Conservation (phyloP, 495 filamentous ascomycete genomes). For the Lophiostoma macrostomum region DNA sequence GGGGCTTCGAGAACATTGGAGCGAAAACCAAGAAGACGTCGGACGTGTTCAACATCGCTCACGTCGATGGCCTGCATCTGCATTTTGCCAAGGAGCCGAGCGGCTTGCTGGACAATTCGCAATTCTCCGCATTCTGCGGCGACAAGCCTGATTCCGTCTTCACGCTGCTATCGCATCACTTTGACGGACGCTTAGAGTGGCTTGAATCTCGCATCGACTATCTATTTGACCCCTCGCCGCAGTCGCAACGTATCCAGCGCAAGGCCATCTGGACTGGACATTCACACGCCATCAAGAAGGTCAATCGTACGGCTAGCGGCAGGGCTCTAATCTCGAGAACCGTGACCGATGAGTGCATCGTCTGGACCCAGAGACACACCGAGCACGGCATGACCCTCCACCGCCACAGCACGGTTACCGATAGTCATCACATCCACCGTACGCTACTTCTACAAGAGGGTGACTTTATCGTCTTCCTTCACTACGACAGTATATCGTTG, state of each 20-base stretch:
- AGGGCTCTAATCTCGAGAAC: slow-evolving; percentile 79
- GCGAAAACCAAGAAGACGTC: slow-evolving; percentile 64
- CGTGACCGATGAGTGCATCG: slow-evolving; percentile 69
- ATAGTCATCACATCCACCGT: slow-evolving; percentile 74
- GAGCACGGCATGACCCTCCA: slow-evolving; percentile 53
- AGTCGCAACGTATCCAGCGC: slow-evolving; percentile 56
- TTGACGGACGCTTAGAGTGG: slow-evolving; percentile 80
- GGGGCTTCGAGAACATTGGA: slow-evolving; percentile 89
- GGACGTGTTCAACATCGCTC: slow-evolving; percentile 83
- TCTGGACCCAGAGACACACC: slow-evolving; percentile 69
- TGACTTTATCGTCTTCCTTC: slow-evolving; percentile 76
- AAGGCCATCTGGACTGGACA: slow-evolving; percentile 79
- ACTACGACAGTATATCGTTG: slow-evolving; percentile 69
- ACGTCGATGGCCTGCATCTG: slow-evolving; percentile 68
- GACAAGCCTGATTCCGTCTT: slow-evolving; percentile 59
- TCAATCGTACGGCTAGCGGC: slow-evolving; percentile 78
- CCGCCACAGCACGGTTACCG: slow-evolving; percentile 67
- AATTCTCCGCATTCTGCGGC: slow-evolving; percentile 69
- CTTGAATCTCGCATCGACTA: slow-evolving; percentile 74
- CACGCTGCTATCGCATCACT: slow-evolving; percentile 77
- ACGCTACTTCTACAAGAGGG: slow-evolving; percentile 73
- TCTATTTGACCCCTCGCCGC: slow-evolving; percentile 75
- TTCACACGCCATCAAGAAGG: slow-evolving; percentile 73
- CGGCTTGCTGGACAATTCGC: slow-evolving; percentile 58
- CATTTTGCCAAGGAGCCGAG: slow-evolving; percentile 55